Conservation (phyloP, 1,284 basidiomycete genomes). For the Tilletia caries region DNA sequence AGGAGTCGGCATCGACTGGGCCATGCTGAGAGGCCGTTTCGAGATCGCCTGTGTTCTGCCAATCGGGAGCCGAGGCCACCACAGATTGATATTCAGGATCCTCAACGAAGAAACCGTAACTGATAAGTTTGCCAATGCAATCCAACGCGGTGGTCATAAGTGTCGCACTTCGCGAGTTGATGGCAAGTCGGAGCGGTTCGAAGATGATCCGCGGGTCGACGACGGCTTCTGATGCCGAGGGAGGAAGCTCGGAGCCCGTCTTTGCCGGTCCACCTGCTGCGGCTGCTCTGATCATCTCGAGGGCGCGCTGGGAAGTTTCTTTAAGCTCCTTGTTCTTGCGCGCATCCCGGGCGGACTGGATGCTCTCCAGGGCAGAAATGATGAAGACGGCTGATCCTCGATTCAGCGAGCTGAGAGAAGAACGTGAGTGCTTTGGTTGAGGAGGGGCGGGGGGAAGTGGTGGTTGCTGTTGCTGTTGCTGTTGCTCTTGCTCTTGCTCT, state of each 20-base stretch:
- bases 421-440: conserved; percentile 20
- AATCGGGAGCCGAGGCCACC: not conserved
- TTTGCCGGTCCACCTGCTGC: conserved; percentile 20
- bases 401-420: conserved; percentile 20
- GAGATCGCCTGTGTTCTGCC: conserved; percentile 1
- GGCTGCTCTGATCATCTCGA: conserved; percentile 49
- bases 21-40: conserved; percentile 12
- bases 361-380: conserved; percentile 45
- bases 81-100: conserved; percentile 18
- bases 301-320: conserved; percentile 35
- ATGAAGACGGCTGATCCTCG: conserved; percentile 45
- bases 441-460: conserved; percentile 7
- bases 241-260: not conserved
- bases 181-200: conserved; percentile 49
- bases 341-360: conserved; percentile 45
- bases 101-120: conserved; percentile 52
- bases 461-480: not conserved
- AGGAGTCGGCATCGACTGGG: not conserved
- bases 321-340: conserved; percentile 45
- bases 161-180: conserved; percentile 41
- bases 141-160: conserved; percentile 47
- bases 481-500: not conserved
- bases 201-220: conserved; percentile 51
- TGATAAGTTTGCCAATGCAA: conserved; percentile 52
- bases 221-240: conserved; percentile 23